Base-by-base conservation (phyloP, 176 grass and related monocot genomes). In the Zea luxurians region DNA sequence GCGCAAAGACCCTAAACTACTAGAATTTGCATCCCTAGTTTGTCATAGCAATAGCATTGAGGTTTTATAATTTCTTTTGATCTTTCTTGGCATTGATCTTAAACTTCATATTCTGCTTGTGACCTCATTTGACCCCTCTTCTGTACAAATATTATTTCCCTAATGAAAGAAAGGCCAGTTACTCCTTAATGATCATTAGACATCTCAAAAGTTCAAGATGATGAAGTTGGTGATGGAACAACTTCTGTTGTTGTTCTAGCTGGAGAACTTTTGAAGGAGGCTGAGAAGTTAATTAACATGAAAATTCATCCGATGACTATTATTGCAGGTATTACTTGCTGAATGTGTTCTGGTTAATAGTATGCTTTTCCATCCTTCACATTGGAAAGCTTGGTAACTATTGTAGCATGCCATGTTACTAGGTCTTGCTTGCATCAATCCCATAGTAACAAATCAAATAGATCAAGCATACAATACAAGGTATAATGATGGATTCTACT, bases 281-380 rank as follows among this genome's bases (percentile, higher is more conserved):
- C 95, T 53, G 95, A 98, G 71, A 94, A 94, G 48, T 85, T 98
- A 70, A 71, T 87, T 75, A 92, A 90, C 73, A 86, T 90, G 85
- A 98, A 98, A 73, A 94, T 98, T 66, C 95, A 98, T 80, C 89
- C 91, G 0, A 98, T 98, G 95, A 98, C 95, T 66, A 98, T 98
- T 57, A 98, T 98, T 87, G 95, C 91, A 83, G 95, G 91, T 97
- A 82, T 74, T 81, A 48, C 49, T 71, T 2, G 27, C 61, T 58
- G 20, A 53, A 43, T 54, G n/a, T 10, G 43, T 83, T 55, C 5
- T 18, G 5, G 27, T 7, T 37, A 36, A 64, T 10, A 57, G 6
- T 4, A 62, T 52, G 4, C 7, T 44, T 68, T 80, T 54, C 8
- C 27, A 18, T 43, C 9, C 4, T 86, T 81, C 15, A 69, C 53